Base-by-base conservation (phyloP, 2,329 filamentous ascomycete genomes). In the Thelonectria discophora region DNA sequence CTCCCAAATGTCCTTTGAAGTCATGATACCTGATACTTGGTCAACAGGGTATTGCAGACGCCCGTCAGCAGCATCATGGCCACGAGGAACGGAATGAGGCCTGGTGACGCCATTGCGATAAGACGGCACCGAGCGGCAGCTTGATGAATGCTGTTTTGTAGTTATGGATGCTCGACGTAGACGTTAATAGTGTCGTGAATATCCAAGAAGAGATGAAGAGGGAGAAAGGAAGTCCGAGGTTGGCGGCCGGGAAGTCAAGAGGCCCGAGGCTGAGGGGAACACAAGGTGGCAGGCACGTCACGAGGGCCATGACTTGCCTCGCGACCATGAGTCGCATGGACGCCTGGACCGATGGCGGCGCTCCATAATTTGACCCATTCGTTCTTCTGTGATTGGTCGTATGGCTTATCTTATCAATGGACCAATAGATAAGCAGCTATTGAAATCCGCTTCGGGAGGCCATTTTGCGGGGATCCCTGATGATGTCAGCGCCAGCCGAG, bases 51-150 rank as follows among this genome's bases (percentile, higher is more conserved):
- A 77, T 99, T 99, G 84, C 93, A 97, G 64, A 97, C 93, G 65
- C 94, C 94, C 21, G 94, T 97, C 75, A 97, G 80, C 74, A 98
- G 84, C 94, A 98, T 98, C 92, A 97, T 96, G 71, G 85, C 90
- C 77, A 98, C 93, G 65, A 98, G 84, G 74, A 97, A 86, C 39
- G 93, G 93, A 62, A 98, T 86, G 57, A 93, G 75, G 39, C 86
- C 86, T 76, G 86, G 87, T 68, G 86, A 83, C 69, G 90, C 85
- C 91, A 97, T 96, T 54, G 56, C 63, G 62, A 63, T 55, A 60
- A 47, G 55, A 43, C 56, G 53, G 43, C n/a, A 45, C 32, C 56
- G 21, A 49, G 50, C 20, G 45, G 34, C 37, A 49, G 39, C 47
- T 37, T 51, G 18, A 37, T 55, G 54, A 60, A 60, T 60, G 37